Base-by-base conservation (phyloP, 2,329 filamentous ascomycete genomes). In the Hymenoscyphus occultus region DNA sequence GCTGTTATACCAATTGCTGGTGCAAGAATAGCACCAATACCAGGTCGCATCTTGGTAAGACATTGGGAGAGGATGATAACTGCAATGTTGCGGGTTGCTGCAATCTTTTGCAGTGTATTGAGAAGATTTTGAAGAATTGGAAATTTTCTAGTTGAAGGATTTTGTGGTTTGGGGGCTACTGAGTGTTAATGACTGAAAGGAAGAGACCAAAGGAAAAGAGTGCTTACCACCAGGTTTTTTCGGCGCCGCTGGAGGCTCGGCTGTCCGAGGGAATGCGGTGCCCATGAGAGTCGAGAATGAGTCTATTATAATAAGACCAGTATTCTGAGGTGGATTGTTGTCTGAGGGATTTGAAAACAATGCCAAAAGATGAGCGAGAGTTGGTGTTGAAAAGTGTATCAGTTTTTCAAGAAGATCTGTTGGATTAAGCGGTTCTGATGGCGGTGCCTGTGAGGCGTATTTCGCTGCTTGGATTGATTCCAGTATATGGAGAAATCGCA, bases 11-110 rank as follows among this genome's bases (percentile, higher is more conserved):
- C 89, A 68, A 97, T 82, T 51, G 91, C 87, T 16, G 93, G 90
- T 62, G 89, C 84, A 59, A 98, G 80, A 12, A 89, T 84, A 14
- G 93, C 90, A 69, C 82, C 84, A 69, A 80, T 82, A 68, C 84
- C 88, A 3, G 82, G 81, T 67, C 90, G 87, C 78, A 96, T 89
- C 70, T 88, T 90, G n/a, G 92, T 96, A 54, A 89, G 90, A 65
- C 90, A 92, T 74, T 96, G 93, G 45, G 88, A 92, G 59, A 93
- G 82, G 22, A 95, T 76, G 2, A 97, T 80, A 54, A 96, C 81
- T 31, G 92, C 90, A 61, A 93, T 82, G 71, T 91, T 84, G 68
- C 86, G 84, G 39, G 89, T 84, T 12, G 89, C 87, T 4, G 93
- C 92, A 12, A 96, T 82, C 72, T 89, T 93, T 67, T 89, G 85